Evolutionary conservation across 495 filamentous ascomycete genomes (phyloP).

Genomic region (Letharia columbiana): DNA sequence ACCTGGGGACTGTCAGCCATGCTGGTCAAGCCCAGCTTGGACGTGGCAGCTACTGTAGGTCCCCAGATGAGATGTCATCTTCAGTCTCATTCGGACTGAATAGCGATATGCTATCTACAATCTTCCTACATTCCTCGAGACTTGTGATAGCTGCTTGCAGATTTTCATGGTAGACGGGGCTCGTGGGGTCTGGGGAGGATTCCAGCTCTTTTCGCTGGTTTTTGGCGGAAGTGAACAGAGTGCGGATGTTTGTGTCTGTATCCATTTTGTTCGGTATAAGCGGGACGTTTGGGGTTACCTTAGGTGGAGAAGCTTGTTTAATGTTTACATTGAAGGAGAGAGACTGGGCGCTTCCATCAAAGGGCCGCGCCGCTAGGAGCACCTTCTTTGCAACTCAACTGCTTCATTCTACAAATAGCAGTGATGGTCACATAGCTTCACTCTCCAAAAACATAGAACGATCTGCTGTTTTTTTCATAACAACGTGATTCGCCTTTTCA

Average conservation of each 20-base stretch:
- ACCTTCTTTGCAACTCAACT: not conserved
- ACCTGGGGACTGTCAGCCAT: slow-evolving; percentile 38
- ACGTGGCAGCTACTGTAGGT: slow-evolving; percentile 56
- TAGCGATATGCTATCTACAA: slow-evolving; percentile 61
- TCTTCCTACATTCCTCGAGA: slow-evolving; percentile 63
- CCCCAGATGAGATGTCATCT: slow-evolving; percentile 78
- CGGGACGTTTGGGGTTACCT: not conserved
- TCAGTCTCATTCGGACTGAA: slow-evolving; percentile 87
- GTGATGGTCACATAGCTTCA: not conserved
- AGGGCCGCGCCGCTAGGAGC: not conserved
- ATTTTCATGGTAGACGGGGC: slow-evolving; percentile 55
- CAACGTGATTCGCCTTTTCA: not conserved
- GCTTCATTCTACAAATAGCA: not conserved
- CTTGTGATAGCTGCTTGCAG: slow-evolving; percentile 55
- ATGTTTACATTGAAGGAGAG: too few species aligned
- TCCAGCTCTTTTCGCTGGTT: slow-evolving; percentile 43
- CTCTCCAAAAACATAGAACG: not conserved
- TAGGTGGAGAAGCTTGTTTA: not conserved
- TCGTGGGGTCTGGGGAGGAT: slow-evolving; percentile 42
- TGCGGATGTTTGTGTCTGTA: slow-evolving; percentile 45
- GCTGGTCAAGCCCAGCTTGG: slow-evolving; percentile 26
- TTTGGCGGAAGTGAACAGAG: slow-evolving; percentile 50
- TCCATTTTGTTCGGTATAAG: slow-evolving; percentile 29
- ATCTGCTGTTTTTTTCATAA: not conserved
- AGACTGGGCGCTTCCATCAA: not conserved